Conservation (phyloP, 2,329 filamentous ascomycete genomes). For the Colletotrichum lupini region DNA sequence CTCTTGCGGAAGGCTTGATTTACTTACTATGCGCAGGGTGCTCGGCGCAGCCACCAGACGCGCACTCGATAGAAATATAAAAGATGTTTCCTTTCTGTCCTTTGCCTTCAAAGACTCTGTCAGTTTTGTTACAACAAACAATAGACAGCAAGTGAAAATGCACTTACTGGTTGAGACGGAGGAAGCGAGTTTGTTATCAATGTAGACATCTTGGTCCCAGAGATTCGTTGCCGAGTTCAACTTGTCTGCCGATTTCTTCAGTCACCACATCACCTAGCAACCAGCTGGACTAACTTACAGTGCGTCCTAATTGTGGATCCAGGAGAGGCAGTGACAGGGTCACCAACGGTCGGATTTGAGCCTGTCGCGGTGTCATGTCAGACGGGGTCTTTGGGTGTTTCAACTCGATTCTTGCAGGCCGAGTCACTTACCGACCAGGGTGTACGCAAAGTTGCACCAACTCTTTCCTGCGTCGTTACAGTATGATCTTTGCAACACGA, state of each 20-base stretch:
- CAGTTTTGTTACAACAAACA: not conserved
- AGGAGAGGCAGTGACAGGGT: constrained; percentile 1
- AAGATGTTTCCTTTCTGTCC: constrained; percentile 13
- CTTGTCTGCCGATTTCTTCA: not conserved
- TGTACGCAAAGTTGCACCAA: constrained; percentile 25
- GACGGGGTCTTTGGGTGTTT: not conserved
- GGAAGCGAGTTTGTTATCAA: constrained; percentile 8
- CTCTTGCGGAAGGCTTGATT: too few species aligned
- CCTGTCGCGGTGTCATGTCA: not conserved
- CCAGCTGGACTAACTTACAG: not conserved
- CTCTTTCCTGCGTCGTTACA: constrained; percentile 4
- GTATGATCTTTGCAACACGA: not conserved
- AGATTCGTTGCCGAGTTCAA: not conserved
- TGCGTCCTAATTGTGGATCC: constrained; percentile 6
- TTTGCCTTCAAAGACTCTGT: not conserved
- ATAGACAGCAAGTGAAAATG: rapidly evolving
- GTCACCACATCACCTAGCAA: not conserved
- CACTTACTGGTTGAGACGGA: not conserved
- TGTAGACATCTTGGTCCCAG: constrained; percentile 4
- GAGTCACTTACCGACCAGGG: not conserved
- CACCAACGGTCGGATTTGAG: not conserved
- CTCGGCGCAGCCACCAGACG: constrained; percentile 3
- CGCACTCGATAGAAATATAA: constrained; percentile 25
- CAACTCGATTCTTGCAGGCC: not conserved
- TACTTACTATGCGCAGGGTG: constrained; percentile 15